Conservation (phyloP, 176 grass and related monocot genomes). For the Musa acuminata region DNA sequence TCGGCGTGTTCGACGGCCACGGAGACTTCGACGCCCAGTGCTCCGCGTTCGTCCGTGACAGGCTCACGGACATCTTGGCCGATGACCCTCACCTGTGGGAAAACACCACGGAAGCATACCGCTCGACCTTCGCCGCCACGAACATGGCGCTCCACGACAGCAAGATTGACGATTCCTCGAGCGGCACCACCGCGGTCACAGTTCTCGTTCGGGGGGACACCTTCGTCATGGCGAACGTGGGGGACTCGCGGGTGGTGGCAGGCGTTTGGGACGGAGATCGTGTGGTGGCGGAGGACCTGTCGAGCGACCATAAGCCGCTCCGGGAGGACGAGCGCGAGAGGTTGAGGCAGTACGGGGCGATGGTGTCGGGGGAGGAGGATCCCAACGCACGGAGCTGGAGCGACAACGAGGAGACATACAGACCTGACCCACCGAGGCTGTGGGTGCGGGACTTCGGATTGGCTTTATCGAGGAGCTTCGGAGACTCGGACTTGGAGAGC, state of each 20-base stretch:
- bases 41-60: too few species aligned
- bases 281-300: conserved; percentile 61
- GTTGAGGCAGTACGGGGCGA: conserved; percentile 58
- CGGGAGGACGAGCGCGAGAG: conserved; percentile 76
- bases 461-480: conserved; percentile 93
- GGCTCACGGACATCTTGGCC: conserved; percentile 37
- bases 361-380: conserved; percentile 42
- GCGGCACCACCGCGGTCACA: conserved; percentile 80
- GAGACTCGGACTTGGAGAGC: conserved; percentile 55
- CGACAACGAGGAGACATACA: conserved; percentile 34
- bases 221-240: conserved; percentile 73
- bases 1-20: conserved; percentile 93
- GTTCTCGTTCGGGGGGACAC: conserved; percentile 47
- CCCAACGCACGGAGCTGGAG: conserved; percentile 28
- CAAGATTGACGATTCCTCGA: conserved; percentile 68
- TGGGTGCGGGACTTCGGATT: conserved; percentile 73
- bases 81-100: conserved; percentile 14
- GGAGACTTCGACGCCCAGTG: conserved; percentile 45
- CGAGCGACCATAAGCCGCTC: conserved; percentile 88
- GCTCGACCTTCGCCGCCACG: conserved; percentile 35
- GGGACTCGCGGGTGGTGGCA: conserved; percentile 83
- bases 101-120: conserved; percentile 42
- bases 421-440: conserved; percentile 68
- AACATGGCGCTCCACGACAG: conserved; percentile 60
- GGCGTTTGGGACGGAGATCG: conserved; percentile 37